A percentile compares a stretch with the other conserved stretches of the same genome.
Evolutionary conservation across 2,329 filamentous ascomycete species (phyloP).

Genomic region (Penicillium brevicompactum): DNA sequence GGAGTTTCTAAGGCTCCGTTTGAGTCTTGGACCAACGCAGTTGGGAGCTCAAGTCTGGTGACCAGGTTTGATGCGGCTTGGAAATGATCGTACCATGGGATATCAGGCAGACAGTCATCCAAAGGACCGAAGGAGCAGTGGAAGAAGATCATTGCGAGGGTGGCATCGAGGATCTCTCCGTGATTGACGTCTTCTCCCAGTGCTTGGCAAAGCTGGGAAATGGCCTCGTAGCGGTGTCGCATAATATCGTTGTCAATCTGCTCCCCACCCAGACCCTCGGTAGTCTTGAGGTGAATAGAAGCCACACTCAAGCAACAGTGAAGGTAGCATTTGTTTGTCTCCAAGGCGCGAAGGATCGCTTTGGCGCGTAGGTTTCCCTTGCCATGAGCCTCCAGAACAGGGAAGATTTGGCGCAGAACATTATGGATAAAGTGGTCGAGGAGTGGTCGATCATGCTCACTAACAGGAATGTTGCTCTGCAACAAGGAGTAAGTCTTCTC

Average conservation of each 20-base stretch:
- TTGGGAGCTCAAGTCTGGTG: conserved; percentile 67
- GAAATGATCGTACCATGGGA: conserved; percentile 97
- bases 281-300: conserved; percentile 87
- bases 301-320: conserved; percentile 95
- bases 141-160: conserved; percentile 94
- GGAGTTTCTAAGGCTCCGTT: conserved; percentile 58
- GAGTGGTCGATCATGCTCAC: conserved; percentile 82
- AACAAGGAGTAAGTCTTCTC: conserved; percentile 57
- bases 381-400: conserved; percentile 86
- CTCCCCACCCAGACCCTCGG: conserved; percentile 65
- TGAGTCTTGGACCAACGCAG: conserved; percentile 53
- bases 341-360: conserved; percentile 82
- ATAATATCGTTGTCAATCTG: conserved; percentile 90
- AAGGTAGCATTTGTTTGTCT: conserved; percentile 88
- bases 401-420: conserved; percentile 87
- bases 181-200: conserved; percentile 80
- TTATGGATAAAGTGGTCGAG: conserved; percentile 89
- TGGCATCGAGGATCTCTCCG: conserved; percentile 85
- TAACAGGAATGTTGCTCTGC: conserved; percentile 76
- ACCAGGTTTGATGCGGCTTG: conserved; percentile 85
- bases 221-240: conserved; percentile 85
- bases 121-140: conserved; percentile 87
- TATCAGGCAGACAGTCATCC: conserved; percentile 83
- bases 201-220: conserved; percentile 80
- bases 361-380: conserved; percentile 79